Base-by-base conservation (phyloP, 2,329 filamentous ascomycete genomes). In the Corniculantispora saksenae region DNA sequence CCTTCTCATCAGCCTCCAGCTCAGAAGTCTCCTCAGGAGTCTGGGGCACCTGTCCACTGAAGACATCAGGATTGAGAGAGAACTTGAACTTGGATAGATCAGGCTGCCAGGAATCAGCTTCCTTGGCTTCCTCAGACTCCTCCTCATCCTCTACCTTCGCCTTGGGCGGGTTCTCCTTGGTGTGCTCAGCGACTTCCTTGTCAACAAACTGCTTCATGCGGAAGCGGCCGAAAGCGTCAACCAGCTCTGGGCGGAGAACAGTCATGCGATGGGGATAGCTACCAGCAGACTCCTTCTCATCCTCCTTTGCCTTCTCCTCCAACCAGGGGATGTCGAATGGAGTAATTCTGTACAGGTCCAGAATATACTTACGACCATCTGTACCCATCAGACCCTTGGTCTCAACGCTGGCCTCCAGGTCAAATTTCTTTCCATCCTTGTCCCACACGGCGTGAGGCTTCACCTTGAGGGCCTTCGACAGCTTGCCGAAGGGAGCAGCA, bases 371-470 rank as follows among this genome's bases (percentile, higher is more conserved):
- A 72, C 95, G 88, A 45, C 94, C 95, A 74, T 99, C 95, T 1
- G 95, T 99, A 56, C 95, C 95, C 71, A 99, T 84, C n/a, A 99
- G 83, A 61, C 95, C 95, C 82, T 99, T 99, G 61, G 95, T 99
- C 80, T 99, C 95, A 17, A 99, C 94, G 72, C 94, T 98, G 48
- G 92, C 93, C 78, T 98, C 94, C 3, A 99, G 84, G 67, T 97
- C 93, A 72, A 97, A 93, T 67, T 91, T 88, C 79, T 93, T 91
- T 70, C 89, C 88, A 71, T 97, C 92, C 84, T 98, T 98, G 79
- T 99, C 95, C 95, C 95, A 99, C 4, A 99, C 96, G 53, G 93
- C 84, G 76, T 99, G 95, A 80, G 91, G 91, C 86, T 98, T 98
- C 66, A 97, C 91, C 70, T 91, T 91, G 72, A 98, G 85, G 3